phyloP scores from a whole-genome alignment of 345 rosid genomes.

The Psidium friedrichsthalianum region DNA sequence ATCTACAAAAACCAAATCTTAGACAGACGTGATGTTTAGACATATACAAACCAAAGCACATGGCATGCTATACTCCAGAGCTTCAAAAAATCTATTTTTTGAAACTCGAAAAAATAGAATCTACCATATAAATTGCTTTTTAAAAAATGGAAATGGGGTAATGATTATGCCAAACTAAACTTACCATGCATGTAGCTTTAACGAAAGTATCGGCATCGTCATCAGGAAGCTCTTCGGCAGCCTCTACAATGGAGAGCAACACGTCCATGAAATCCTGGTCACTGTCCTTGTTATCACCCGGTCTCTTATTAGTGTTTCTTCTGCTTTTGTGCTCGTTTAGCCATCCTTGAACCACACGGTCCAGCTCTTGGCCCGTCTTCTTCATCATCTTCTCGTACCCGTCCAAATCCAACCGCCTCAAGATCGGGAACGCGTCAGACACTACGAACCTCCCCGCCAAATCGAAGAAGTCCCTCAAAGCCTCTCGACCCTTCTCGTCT shows the following conservation, averaged over 20 bases:
- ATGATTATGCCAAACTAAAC: background rate
- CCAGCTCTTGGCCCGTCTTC: constrained; percentile 8
- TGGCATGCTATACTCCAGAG: too few species aligned
- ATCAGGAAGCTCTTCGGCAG: background rate
- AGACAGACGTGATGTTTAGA: background rate
- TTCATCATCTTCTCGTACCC: constrained; percentile 18
- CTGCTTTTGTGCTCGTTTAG: constrained; percentile 7
- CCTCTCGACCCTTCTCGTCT: background rate
- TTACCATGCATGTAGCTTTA: constrained; percentile 18
- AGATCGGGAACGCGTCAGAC: constrained; percentile 19
- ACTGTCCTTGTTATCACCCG: background rate
- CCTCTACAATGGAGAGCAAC: constrained; percentile 10
- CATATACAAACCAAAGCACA: background rate
- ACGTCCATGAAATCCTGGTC: constrained; percentile 20
- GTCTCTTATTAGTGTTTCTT: background rate
- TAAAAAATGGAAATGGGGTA: too few species aligned
- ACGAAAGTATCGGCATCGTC: constrained; percentile 12
- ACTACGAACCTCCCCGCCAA: constrained; percentile 4
- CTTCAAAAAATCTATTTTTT: too few species aligned
- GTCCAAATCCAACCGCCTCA: constrained; percentile 24
- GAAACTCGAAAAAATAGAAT: too few species aligned
- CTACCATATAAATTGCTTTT: too few species aligned
- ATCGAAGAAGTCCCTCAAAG: constrained; percentile 7
- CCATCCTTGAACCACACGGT: constrained; percentile 10
- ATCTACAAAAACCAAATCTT: background rate